Evolutionary conservation across 164 flowering plant genomes (phyloP).

Genomic region (Tinospora cordifolia): DNA sequence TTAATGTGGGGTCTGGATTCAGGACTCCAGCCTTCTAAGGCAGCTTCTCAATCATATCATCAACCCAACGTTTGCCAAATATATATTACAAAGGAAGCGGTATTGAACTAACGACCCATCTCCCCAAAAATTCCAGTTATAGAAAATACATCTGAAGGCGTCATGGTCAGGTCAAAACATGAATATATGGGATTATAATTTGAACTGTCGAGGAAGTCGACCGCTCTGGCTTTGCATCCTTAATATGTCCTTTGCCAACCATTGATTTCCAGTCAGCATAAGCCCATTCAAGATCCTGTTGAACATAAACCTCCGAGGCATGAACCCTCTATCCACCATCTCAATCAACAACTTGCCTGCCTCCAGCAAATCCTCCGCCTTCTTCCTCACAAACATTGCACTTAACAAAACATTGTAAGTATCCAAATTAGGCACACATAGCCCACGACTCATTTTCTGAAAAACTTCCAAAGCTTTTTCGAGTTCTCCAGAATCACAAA

Average conservation of each 20-base stretch:
- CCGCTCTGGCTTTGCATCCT: constrained; percentile 55
- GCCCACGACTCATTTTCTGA: constrained; percentile 48
- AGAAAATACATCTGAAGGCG: background rate
- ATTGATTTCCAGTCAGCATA: constrained; percentile 74
- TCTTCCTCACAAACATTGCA: constrained; percentile 75
- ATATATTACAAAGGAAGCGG: background rate
- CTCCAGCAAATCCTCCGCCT: constrained; percentile 58
- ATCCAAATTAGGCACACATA: constrained; percentile 81
- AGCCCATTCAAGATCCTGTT: constrained; percentile 79
- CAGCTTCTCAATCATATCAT: too few species aligned
- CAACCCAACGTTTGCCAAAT: background rate
- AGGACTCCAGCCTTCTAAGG: too few species aligned
- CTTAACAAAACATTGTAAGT: constrained; percentile 73
- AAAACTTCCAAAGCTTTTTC: constrained; percentile 61
- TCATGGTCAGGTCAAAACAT: background rate
- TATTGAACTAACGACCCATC: background rate
- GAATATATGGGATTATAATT: constrained; percentile 29
- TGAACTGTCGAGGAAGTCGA: constrained; percentile 53
- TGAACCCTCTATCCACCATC: constrained; percentile 80
- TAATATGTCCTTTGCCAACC: constrained; percentile 68
- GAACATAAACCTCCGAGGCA: constrained; percentile 63
- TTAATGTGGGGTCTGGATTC: too few species aligned
- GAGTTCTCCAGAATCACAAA: constrained; percentile 68
- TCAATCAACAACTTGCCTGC: constrained; percentile 83
- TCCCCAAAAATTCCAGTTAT: background rate